A percentile compares a stretch with the other conserved stretches of the same genome.
Evolutionary conservation across 768 basidiomycete species (phyloP).

Genomic region (Russula sp.): DNA sequence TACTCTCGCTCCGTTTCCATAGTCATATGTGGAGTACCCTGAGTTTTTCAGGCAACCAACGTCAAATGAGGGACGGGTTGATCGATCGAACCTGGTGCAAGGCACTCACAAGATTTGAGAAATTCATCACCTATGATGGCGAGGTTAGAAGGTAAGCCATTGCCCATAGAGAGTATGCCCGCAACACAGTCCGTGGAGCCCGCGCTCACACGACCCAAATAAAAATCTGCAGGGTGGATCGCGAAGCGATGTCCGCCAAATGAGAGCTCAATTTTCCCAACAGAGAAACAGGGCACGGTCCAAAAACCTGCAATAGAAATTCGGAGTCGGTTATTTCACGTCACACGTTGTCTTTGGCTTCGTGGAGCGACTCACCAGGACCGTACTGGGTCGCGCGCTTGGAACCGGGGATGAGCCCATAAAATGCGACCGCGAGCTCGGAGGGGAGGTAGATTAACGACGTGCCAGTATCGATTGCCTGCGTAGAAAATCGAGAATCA

Average conservation of each 20-base stretch:
- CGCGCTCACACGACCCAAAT: constrained; percentile 39
- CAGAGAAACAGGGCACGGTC: constrained; percentile 45
- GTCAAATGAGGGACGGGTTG: neutral
- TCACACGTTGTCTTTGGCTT: neutral
- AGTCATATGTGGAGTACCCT: constrained; percentile 63
- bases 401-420: constrained; percentile 47
- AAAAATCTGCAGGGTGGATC: constrained; percentile 48
- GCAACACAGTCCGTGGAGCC: constrained; percentile 49
- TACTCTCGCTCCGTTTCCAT: constrained; percentile 45
- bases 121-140: constrained; percentile 62
- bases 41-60: neutral
- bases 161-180: constrained; percentile 43
- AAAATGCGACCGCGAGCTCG: constrained; percentile 40
- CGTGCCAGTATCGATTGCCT: constrained; percentile 68
- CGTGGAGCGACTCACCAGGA: constrained; percentile 30
- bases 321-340: too few species aligned
- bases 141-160: constrained; percentile 45
- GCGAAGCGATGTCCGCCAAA: constrained; percentile 40
- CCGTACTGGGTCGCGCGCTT: constrained; percentile 39
- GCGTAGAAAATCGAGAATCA: neutral
- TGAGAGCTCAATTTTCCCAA: constrained; percentile 36
- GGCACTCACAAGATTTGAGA: constrained; percentile 55
- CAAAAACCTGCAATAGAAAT: constrained; percentile 40
- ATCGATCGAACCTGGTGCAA: neutral
- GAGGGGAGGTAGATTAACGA: constrained; percentile 56